Evolutionary conservation across 805 yeast genomes (phyloP).

Genomic region (Geotrichum ghanense): DNA sequence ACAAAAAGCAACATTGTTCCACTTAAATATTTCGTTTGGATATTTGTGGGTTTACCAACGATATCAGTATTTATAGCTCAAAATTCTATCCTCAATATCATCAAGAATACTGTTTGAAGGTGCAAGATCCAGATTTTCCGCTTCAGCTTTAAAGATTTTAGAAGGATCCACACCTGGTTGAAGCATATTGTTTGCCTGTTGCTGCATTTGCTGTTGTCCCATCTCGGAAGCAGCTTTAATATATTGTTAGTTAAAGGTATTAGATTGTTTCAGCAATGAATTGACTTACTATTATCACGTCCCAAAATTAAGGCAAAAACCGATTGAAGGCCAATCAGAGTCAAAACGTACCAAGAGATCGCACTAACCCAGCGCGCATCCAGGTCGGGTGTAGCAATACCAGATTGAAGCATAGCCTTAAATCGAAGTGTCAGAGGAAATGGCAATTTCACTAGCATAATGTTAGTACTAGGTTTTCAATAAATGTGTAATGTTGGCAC

Average conservation of each 20-base stretch:
- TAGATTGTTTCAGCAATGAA: slow-evolving; percentile 21
- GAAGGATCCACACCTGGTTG: slow-evolving; percentile 39
- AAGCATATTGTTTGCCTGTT: slow-evolving; percentile 16
- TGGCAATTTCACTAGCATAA: slow-evolving; percentile 63
- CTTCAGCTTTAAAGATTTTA: slow-evolving; percentile 53
- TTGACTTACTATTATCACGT: slow-evolving; percentile 19
- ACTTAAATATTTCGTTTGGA: no score
- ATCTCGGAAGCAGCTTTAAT: slow-evolving; percentile 9
- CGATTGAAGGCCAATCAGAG: slow-evolving; percentile 71
- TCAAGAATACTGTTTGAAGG: slow-evolving; percentile 45
- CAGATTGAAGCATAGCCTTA: slow-evolving; percentile 84
- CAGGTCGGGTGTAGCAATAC: slow-evolving; percentile 72
- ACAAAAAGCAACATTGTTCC: no score
- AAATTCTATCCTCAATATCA: slow-evolving; percentile 47
- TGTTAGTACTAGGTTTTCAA: background rate
- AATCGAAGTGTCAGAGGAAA: slow-evolving; percentile 84
- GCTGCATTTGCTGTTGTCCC: slow-evolving; percentile 22
- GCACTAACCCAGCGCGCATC: slow-evolving; percentile 90
- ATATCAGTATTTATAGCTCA: no score
- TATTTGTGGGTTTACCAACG: no score
- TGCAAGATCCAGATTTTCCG: slow-evolving; percentile 61
- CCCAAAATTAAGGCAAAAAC: slow-evolving; percentile 62
- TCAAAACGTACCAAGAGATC: slow-evolving; percentile 91
- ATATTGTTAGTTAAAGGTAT: slow-evolving; percentile 20
- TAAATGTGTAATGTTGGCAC: background rate